These are phyloP conservation scores for Phanerodontia chrysosporium DNA, from an alignment of 768 basidiomycete species.

Conservation along the genomic window DNA sequence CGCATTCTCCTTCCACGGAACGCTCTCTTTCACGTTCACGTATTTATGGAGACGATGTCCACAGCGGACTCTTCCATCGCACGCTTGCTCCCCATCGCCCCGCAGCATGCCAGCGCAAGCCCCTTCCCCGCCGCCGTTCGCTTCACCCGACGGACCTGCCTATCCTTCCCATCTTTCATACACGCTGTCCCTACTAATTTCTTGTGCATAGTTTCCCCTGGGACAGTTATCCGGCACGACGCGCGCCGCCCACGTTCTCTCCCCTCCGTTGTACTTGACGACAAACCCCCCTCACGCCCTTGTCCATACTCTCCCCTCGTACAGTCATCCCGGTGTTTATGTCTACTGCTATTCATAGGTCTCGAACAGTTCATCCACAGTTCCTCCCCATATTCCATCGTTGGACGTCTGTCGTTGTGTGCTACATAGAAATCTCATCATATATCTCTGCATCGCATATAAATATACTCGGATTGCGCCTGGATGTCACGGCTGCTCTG, in stretches of 20 bases:
- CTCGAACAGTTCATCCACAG: not conserved
- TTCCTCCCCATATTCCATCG: not conserved
- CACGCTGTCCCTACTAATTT: conserved; percentile 3
- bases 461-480: not conserved
- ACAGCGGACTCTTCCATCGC: not conserved
- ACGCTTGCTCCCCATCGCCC: not conserved
- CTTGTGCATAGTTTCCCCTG: not conserved
- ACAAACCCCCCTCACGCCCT: not conserved
- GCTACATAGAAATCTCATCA: conserved; percentile 1
- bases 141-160: not conserved
- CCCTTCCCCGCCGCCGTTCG: not conserved
- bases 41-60: not conserved
- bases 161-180: not conserved
- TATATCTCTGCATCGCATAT: not conserved
- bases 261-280: not conserved
- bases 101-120: not conserved
- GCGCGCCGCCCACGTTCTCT: not conserved
- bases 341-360: conserved; percentile 7
- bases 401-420: not conserved
- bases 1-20: not conserved
- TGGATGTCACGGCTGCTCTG: not conserved
- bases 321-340: conserved; percentile 1
- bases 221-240: not conserved
- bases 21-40: not conserved
- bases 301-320: not conserved